These are phyloP conservation scores for Psilocybe azurescens DNA, from an alignment of 768 basidiomycete genomes.

Conservation along the genomic window DNA sequence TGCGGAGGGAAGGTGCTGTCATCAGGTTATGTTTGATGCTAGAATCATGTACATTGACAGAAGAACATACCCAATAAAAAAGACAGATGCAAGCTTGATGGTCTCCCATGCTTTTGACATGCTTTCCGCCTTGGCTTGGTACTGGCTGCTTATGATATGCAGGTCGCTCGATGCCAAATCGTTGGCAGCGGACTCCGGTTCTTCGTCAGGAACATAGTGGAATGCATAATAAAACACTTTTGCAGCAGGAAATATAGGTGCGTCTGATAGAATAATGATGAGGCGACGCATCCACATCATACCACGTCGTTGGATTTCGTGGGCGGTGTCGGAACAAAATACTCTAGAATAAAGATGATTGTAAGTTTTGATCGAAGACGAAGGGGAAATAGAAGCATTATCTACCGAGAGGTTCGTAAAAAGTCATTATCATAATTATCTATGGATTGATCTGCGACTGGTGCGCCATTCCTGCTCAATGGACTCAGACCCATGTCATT, in stretches of 20 bases:
- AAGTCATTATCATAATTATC: too few relatives aligned
- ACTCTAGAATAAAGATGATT: too few relatives aligned
- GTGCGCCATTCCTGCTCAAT: too few relatives aligned
- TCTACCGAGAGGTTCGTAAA: too few relatives aligned
- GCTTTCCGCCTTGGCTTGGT: background rate
- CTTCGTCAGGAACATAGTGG: background rate
- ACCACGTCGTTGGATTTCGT: too few relatives aligned
- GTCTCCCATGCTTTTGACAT: constrained; percentile 4
- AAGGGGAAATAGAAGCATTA: too few relatives aligned
- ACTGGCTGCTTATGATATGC: background rate
- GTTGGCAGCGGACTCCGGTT: background rate
- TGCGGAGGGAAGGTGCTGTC: background rate
- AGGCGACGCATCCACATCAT: too few relatives aligned
- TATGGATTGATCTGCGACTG: too few relatives aligned
- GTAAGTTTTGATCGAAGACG: too few relatives aligned
- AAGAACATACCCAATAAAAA: constrained; percentile 3
- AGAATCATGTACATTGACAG: background rate
- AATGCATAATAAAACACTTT: background rate
- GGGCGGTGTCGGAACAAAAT: too few relatives aligned
- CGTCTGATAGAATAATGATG: too few relatives aligned
- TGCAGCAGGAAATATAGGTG: background rate
- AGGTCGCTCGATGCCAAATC: background rate
- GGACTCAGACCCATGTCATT: too few relatives aligned
- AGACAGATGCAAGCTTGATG: background rate
- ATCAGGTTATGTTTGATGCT: background rate